Conservation (phyloP, 2,329 filamentous ascomycete species). For the Alternaria hordeiaustralica region DNA sequence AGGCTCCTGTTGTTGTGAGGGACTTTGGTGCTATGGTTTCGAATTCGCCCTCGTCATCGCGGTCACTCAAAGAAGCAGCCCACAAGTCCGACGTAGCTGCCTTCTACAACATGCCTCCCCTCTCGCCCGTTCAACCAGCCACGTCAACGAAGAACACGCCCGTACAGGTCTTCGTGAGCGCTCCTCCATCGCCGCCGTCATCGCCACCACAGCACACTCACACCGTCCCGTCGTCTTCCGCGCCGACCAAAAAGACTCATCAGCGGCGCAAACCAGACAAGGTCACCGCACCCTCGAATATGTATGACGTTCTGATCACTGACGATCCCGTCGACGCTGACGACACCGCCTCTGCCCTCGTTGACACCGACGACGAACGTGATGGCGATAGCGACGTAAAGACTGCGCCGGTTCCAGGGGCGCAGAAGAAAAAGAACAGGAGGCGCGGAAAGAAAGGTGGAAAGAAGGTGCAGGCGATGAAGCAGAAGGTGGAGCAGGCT, state of each 20-base stretch:
- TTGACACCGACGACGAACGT: not conserved
- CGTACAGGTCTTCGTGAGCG: not conserved
- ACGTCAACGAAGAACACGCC: not conserved
- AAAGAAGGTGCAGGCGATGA: not conserved
- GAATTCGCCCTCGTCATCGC: not conserved
- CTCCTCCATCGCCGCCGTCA: not conserved
- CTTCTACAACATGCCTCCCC: not conserved
- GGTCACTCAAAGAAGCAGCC: not conserved
- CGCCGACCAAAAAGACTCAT: not conserved
- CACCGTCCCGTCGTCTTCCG: not conserved
- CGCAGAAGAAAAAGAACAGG: not conserved
- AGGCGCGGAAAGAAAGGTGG: slow-evolving; percentile 4
- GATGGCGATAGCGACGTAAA: not conserved
- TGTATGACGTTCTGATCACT: not conserved
- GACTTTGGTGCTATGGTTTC: not conserved
- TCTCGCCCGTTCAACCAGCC: not conserved
- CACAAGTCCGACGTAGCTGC: not conserved
- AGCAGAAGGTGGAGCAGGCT: not conserved
- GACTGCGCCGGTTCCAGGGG: not conserved
- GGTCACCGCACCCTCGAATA: not conserved
- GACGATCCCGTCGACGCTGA: not conserved
- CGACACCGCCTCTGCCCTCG: not conserved
- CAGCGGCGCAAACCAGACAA: not conserved
- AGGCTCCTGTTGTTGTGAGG: not conserved
- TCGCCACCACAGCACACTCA: not conserved